Conservation (phyloP, 169 alveolate species). For the Plasmodium inui region DNA sequence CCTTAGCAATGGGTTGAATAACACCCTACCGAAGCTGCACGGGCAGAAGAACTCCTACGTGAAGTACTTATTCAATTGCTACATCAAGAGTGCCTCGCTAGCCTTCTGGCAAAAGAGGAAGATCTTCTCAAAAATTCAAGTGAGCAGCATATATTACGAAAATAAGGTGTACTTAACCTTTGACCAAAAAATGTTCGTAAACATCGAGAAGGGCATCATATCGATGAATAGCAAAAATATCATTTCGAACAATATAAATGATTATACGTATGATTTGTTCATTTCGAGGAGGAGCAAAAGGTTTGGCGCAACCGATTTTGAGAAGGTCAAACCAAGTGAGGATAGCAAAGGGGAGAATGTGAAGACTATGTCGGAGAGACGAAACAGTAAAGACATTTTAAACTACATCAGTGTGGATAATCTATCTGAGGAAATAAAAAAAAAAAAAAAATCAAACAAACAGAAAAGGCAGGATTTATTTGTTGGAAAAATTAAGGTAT, state of each 20-base stretch:
- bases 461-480: conserved; percentile 38
- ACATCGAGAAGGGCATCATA: conserved; percentile 72
- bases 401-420: conserved; percentile 53
- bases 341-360: conserved; percentile 14
- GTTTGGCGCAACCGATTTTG: neutral
- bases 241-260: conserved; percentile 67
- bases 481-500: conserved; percentile 65
- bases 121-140: conserved; percentile 66
- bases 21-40: conserved; percentile 40
- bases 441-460: conserved; percentile 21
- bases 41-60: conserved; percentile 74
- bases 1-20: conserved; percentile 25
- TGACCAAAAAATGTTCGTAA: conserved; percentile 75
- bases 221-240: conserved; percentile 63
- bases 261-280: conserved; percentile 62
- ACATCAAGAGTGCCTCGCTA: conserved; percentile 72
- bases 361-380: neutral
- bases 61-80: conserved; percentile 78
- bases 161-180: conserved; percentile 50
- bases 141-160: conserved; percentile 72
- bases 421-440: conserved; percentile 49
- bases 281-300: conserved; percentile 17
- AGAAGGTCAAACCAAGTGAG: neutral
- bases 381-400: conserved; percentile 50
- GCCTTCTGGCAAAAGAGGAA: conserved; percentile 74